phyloP scores from a whole-genome alignment of 2,329 filamentous ascomycete genomes.

The Fonsecaea pugnacius region DNA sequence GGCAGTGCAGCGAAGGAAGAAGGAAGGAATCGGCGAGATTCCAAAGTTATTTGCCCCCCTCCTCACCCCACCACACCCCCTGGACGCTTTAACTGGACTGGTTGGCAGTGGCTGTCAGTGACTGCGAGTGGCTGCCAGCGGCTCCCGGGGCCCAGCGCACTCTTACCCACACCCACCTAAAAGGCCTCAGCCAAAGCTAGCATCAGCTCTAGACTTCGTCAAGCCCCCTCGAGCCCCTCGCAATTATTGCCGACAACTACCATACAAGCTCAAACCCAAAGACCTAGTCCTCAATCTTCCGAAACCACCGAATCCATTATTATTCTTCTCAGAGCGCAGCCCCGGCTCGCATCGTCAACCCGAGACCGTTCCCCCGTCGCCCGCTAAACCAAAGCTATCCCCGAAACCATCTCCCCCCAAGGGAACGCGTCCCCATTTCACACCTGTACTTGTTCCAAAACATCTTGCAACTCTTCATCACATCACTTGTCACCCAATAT shows the following conservation, averaged over 20 bases:
- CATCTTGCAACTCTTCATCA: constrained; percentile 6
- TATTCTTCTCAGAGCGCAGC: constrained; percentile 4
- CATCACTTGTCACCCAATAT: constrained; percentile 6
- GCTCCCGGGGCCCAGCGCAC: not conserved
- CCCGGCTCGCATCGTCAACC: constrained; percentile 29
- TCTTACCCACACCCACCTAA: not conserved
- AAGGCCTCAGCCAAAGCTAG: constrained; percentile 4
- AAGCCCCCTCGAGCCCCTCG: constrained; percentile 9
- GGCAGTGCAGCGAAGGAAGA: constrained; percentile 8
- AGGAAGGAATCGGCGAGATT: constrained; percentile 11
- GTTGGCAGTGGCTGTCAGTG: not conserved
- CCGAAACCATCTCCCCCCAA: constrained; percentile 7
- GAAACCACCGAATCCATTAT: constrained; percentile 1
- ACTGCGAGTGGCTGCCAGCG: not conserved
- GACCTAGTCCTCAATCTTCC: constrained; percentile 5
- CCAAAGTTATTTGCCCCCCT: constrained; percentile 9
- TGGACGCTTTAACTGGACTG: constrained; percentile 1
- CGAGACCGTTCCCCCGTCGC: constrained; percentile 24
- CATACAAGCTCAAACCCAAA: constrained; percentile 3
- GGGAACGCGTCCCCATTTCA: constrained; percentile 31
- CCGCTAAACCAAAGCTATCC: constrained; percentile 27
- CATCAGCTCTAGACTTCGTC: constrained; percentile 9
- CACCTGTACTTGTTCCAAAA: constrained; percentile 12
- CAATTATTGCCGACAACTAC: constrained; percentile 6
- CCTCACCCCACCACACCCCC: not conserved